A percentile compares a stretch with the other conserved stretches of the same genome.
Conservation (phyloP, 208 protist genomes). For the Angomonas ambiguus region DNA sequence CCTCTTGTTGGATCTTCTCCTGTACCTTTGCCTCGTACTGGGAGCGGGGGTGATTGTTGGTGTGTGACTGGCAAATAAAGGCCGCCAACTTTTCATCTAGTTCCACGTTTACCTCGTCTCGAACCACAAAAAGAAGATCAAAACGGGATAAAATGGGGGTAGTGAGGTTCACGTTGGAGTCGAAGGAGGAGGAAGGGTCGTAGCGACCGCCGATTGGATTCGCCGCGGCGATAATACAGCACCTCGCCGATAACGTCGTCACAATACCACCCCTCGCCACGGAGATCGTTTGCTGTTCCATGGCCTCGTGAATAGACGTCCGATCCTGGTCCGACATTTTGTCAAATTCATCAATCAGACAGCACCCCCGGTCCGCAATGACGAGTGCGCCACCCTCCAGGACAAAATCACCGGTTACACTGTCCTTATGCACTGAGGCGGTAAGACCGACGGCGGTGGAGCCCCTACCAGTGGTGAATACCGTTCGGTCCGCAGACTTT, state of each 20-base stretch:
- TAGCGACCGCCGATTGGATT: constrained; percentile 98
- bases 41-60: constrained; percentile 81
- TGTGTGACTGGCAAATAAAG: constrained; percentile 97
- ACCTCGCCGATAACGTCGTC: constrained; percentile 96
- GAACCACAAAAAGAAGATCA: constrained; percentile 91
- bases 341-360: constrained; percentile 99
- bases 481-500: constrained; percentile 96
- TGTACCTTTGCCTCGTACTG: constrained; percentile 51
- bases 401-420: constrained; percentile 98
- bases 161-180: constrained; percentile 98
- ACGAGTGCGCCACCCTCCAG: constrained; percentile 99
- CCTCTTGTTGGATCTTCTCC: constrained; percentile 52
- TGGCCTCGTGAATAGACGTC: constrained; percentile 99
- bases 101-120: constrained; percentile 95
- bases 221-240: constrained; percentile 98
- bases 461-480: constrained; percentile 99
- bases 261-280: constrained; percentile 99
- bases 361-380: constrained; percentile 98
- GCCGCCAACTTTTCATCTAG: constrained; percentile 92
- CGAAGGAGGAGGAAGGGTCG: constrained; percentile 93
- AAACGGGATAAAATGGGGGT: constrained; percentile 99
- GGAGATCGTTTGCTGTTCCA: constrained; percentile 99
- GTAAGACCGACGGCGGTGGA: constrained; percentile 98
- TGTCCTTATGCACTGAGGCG: constrained; percentile 97
- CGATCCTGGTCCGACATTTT: constrained; percentile 99